phyloP scores from a whole-genome alignment of 1,284 basidiomycete genomes.

The Blastosporella zonata region DNA sequence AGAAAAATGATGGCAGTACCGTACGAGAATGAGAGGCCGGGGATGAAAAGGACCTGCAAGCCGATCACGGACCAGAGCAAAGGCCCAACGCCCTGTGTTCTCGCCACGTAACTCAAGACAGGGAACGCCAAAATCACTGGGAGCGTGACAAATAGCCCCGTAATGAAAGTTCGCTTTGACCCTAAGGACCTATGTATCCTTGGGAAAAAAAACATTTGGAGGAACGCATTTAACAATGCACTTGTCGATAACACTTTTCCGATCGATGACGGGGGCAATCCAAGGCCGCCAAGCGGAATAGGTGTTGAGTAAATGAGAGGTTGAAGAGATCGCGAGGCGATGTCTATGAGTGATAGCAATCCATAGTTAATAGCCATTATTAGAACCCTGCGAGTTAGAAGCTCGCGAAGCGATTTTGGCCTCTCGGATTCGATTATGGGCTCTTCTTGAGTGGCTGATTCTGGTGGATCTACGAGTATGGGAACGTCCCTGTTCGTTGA shows the following conservation, averaged over 20 bases:
- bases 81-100: constrained; percentile 43
- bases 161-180: constrained; percentile 51
- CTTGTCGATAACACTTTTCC: constrained; percentile 53
- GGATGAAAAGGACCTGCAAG: constrained; percentile 7
- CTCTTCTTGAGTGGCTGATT: background rate
- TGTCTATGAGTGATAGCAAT: constrained; percentile 59
- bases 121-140: constrained; percentile 57
- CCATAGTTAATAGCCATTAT: constrained; percentile 64
- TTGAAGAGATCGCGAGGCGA: constrained; percentile 57
- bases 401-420: constrained; percentile 45
- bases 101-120: constrained; percentile 50
- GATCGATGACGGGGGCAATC: constrained; percentile 56
- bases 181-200: constrained; percentile 52
- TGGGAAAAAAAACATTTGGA: constrained; percentile 61
- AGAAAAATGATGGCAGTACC: constrained; percentile 14
- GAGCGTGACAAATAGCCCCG: constrained; percentile 46
- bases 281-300: constrained; percentile 60
- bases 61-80: constrained; percentile 39
- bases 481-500: constrained; percentile 13
- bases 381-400: constrained; percentile 49
- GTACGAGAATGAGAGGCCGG: constrained; percentile 43
- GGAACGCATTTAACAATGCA: constrained; percentile 55
- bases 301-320: constrained; percentile 70
- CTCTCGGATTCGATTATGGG: constrained; percentile 29
- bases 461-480: background rate